Evolutionary conservation across 352 stramenopile genomes (phyloP).

Genomic region (Phytophthora pistaciae): DNA sequence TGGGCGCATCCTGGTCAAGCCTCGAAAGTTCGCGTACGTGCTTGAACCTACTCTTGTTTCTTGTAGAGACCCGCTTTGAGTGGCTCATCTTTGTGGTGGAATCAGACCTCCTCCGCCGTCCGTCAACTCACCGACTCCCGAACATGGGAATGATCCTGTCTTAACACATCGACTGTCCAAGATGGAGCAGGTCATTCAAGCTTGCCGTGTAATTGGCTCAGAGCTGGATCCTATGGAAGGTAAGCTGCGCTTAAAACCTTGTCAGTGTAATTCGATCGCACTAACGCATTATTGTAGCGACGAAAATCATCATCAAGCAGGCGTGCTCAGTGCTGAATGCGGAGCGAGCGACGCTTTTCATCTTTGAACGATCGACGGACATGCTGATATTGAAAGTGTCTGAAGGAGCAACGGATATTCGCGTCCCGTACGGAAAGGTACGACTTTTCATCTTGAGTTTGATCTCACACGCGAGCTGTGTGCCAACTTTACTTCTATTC

Average conservation of each 20-base stretch:
- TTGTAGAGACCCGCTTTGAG: neutral
- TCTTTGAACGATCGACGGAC: constrained; percentile 80
- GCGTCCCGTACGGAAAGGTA: constrained; percentile 84
- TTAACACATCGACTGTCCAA: constrained; percentile 67
- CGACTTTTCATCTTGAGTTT: neutral
- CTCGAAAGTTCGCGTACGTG: constrained; percentile 68
- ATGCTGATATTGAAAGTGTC: constrained; percentile 89
- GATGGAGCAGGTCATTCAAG: constrained; percentile 83
- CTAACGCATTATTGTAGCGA: constrained; percentile 48
- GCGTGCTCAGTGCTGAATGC: constrained; percentile 89
- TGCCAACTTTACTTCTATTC: neutral
- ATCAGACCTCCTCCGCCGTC: constrained; percentile 11
- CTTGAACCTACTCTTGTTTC: neutral
- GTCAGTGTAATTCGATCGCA: neutral
- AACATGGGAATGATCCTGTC: constrained; percentile 44
- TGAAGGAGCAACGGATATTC: constrained; percentile 88
- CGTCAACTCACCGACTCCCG: constrained; percentile 1
- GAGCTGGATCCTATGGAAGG: constrained; percentile 80
- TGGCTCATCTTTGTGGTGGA: neutral
- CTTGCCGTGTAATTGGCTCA: constrained; percentile 84
- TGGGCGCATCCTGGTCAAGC: constrained; percentile 78
- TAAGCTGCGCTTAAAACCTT: constrained; percentile 24
- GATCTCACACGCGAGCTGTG: neutral
- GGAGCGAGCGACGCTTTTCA: constrained; percentile 92
- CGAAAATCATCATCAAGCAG: constrained; percentile 88